phyloP scores from a whole-genome alignment of 2,329 filamentous ascomycete genomes.

The Cordyceps fumosorosea region DNA sequence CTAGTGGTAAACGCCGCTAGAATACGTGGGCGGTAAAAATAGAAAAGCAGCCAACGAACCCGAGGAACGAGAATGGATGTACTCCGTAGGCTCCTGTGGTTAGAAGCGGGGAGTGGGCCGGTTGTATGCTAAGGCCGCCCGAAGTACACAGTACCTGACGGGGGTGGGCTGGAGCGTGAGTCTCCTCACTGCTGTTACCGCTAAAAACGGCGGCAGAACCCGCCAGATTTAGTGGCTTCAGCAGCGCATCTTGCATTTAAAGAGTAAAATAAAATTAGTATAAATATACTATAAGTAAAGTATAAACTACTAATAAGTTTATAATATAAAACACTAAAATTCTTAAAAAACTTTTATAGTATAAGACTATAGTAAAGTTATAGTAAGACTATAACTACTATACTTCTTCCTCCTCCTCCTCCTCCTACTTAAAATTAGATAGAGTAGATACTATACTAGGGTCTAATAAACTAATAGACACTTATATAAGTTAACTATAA shows the following conservation, averaged over 20 bases:
- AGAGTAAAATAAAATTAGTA: not conserved
- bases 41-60: not conserved
- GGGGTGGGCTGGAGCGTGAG: not conserved
- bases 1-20: not conserved
- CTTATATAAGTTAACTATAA: too few relatives aligned
- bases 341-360: too few relatives aligned
- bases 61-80: not conserved
- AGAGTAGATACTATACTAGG: too few relatives aligned
- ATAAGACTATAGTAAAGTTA: too few relatives aligned
- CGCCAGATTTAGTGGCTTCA: conserved; percentile 9
- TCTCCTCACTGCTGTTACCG: conserved; percentile 9
- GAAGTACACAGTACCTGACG: conserved; percentile 14
- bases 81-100: not conserved
- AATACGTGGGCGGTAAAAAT: not conserved
- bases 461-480: too few relatives aligned
- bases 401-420: too few relatives aligned
- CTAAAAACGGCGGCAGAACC: conserved; percentile 13
- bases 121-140: not conserved
- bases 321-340: too few relatives aligned
- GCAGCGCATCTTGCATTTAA: conserved; percentile 4
- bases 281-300: not conserved
- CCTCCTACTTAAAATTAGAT: too few relatives aligned
- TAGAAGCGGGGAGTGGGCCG: not conserved
- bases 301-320: too few relatives aligned
- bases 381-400: too few relatives aligned